Evolutionary conservation across 495 filamentous ascomycete genomes (phyloP).

Genomic region (Baudoinia panamericana): DNA sequence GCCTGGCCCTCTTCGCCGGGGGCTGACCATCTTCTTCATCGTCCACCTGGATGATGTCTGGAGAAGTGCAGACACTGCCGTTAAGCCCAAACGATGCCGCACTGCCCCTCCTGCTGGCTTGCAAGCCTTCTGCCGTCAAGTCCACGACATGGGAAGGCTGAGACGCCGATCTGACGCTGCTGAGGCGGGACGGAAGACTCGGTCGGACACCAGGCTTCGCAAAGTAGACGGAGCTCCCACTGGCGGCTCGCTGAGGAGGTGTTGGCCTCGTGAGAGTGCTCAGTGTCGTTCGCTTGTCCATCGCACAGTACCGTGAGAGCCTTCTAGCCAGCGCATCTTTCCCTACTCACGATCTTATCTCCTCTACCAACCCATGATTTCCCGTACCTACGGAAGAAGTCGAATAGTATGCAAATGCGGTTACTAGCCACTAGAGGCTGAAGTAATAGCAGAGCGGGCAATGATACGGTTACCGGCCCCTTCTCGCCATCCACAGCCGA

Average conservation of each 20-base stretch:
- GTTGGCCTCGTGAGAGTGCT: slow-evolving; percentile 6
- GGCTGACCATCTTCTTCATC: slow-evolving; percentile 11
- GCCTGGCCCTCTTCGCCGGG: slow-evolving; percentile 15
- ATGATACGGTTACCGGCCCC: too few relatives aligned
- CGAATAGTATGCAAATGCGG: too few relatives aligned
- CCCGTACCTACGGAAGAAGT: too few relatives aligned
- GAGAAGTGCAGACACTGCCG: slow-evolving; percentile 3
- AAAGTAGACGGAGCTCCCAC: slow-evolving; percentile 4
- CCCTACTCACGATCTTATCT: too few relatives aligned
- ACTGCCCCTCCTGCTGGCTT: not conserved
- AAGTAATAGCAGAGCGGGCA: too few relatives aligned
- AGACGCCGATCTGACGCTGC: slow-evolving; percentile 15
- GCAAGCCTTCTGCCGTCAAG: slow-evolving; percentile 7
- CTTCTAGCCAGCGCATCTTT: slow-evolving; percentile 9
- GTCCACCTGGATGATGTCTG: slow-evolving; percentile 6
- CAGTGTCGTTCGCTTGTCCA: slow-evolving; percentile 11
- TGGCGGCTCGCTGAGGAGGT: slow-evolving; percentile 11
- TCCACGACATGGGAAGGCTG: slow-evolving; percentile 13
- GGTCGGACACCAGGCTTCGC: slow-evolving; percentile 2
- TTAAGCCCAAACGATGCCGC: not conserved
- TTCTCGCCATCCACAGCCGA: too few relatives aligned
- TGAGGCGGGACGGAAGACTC: slow-evolving; percentile 13
- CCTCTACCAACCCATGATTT: too few relatives aligned
- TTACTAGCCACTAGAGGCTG: too few relatives aligned
- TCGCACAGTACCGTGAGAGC: slow-evolving; percentile 6